A percentile compares a stretch with the other conserved stretches of the same genome.
Conservation (phyloP, 2,329 filamentous ascomycete genomes). For the Xylaria sp. region DNA sequence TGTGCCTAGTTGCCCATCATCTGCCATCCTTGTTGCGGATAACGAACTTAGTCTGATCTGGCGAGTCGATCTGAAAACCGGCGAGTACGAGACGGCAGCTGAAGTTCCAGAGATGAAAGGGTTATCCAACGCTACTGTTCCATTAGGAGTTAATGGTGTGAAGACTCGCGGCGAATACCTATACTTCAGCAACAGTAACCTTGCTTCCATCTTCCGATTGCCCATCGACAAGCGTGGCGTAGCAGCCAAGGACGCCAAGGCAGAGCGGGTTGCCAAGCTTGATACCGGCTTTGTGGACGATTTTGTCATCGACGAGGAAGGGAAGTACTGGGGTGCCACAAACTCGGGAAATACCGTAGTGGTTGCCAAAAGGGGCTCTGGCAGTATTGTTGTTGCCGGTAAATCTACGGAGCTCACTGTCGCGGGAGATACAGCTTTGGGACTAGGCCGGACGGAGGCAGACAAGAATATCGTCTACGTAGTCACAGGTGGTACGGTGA, state of each 20-base stretch:
- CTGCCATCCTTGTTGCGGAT: constrained; percentile 26
- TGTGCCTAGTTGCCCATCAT: background rate
- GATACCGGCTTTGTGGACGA: constrained; percentile 23
- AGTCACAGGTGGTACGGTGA: constrained; percentile 35
- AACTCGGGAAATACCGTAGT: constrained; percentile 19
- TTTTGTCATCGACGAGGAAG: constrained; percentile 25
- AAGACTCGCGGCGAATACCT: constrained; percentile 21
- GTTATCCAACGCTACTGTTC: constrained; percentile 1
- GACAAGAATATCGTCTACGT: constrained; percentile 42
- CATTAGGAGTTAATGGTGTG: constrained; percentile 29
- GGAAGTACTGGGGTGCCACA: constrained; percentile 21
- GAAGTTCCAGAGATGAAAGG: constrained; percentile 29
- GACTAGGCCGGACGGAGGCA: constrained; percentile 34
- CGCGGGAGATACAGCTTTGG: constrained; percentile 39
- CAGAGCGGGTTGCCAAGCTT: constrained; percentile 20
- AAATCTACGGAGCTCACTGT: constrained; percentile 25
- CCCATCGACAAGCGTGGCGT: constrained; percentile 24
- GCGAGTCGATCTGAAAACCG: constrained; percentile 28
- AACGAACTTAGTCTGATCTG: constrained; percentile 15
- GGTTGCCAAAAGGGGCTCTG: constrained; percentile 13
- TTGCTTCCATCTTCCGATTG: constrained; percentile 25
- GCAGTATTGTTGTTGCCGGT: constrained; percentile 24
- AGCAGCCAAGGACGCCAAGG: constrained; percentile 1
- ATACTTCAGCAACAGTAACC: constrained; percentile 31
- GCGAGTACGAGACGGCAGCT: constrained; percentile 26